A percentile compares a stretch with the other conserved stretches of the same genome.
These are phyloP conservation scores for Penicillium sp. DNA, from an alignment of 2,329 filamentous ascomycete species.

Conservation along the genomic window DNA sequence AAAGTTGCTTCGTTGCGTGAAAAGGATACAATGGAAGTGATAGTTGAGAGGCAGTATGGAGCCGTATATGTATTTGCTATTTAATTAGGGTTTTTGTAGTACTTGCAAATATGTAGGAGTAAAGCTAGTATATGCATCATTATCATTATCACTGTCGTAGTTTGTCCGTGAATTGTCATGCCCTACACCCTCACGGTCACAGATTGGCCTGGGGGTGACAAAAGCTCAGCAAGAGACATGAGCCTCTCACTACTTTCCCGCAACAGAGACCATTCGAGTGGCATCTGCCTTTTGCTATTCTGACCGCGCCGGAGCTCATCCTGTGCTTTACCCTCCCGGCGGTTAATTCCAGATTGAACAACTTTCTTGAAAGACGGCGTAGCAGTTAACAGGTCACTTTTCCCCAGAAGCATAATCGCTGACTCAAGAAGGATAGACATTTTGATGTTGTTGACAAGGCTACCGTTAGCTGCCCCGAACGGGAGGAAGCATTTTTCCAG, in stretches of 20 bases:
- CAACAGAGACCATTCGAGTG: slow-evolving; percentile 40
- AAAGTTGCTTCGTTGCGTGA: too few species aligned
- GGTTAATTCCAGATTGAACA: slow-evolving; percentile 54
- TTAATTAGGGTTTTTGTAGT: neutral
- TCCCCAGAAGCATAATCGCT: slow-evolving; percentile 56
- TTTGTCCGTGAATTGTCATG: slow-evolving; percentile 9
- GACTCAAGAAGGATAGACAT: slow-evolving; percentile 68
- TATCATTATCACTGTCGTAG: slow-evolving; percentile 5
- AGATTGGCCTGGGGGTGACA: slow-evolving; percentile 6
- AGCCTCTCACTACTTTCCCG: slow-evolving; percentile 45
- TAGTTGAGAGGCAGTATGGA: neutral
- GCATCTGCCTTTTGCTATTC: slow-evolving; percentile 34
- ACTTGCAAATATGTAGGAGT: neutral
- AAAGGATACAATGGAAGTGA: too few species aligned
- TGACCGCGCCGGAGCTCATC: slow-evolving; percentile 48
- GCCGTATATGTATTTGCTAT: neutral
- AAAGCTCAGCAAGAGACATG: slow-evolving; percentile 35
- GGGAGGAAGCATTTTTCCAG: slow-evolving; percentile 64
- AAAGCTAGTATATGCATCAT: slow-evolving; percentile 3
- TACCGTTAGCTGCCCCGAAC: slow-evolving; percentile 61
- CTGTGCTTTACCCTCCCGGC: slow-evolving; percentile 48
- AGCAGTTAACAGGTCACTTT: slow-evolving; percentile 32
- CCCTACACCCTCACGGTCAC: neutral
- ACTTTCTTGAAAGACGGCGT: slow-evolving; percentile 44
- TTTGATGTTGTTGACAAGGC: slow-evolving; percentile 68